Conservation (phyloP, 768 basidiomycete species). For the Clitopilus passeckerianus region DNA sequence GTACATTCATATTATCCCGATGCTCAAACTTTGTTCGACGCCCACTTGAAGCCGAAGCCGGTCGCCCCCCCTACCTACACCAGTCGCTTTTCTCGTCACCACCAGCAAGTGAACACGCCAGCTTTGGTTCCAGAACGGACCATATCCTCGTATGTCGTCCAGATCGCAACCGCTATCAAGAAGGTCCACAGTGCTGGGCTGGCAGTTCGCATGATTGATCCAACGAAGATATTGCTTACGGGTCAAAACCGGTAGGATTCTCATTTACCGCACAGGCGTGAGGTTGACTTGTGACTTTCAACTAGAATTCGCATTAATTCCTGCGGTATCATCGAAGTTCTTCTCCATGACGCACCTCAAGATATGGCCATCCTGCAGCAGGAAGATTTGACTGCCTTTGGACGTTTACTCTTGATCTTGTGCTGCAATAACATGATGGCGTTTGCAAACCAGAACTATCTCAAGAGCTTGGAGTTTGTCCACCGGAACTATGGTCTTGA, state of each 20-base stretch:
- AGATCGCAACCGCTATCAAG: conserved; percentile 85
- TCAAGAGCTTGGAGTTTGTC: conserved; percentile 73
- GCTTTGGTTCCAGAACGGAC: conserved; percentile 66
- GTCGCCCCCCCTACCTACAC: conserved; percentile 12
- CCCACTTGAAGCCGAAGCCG: conserved; percentile 61
- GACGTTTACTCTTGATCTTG: conserved; percentile 75
- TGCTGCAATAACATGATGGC: conserved; percentile 65
- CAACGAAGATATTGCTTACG: conserved; percentile 82
- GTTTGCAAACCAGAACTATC: conserved; percentile 56
- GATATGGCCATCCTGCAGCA: conserved; percentile 64
- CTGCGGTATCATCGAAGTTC: conserved; percentile 83
- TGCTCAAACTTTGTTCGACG: conserved; percentile 75
- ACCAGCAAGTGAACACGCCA: conserved; percentile 16
- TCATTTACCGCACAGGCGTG: background rate
- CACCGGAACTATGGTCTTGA: conserved; percentile 73
- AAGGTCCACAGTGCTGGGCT: conserved; percentile 77
- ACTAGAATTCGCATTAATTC: conserved; percentile 78
- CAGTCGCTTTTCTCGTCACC: conserved; percentile 13
- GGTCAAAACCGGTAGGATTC: conserved; percentile 73
- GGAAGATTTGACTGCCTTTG: conserved; percentile 87
- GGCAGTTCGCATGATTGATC: conserved; percentile 79
- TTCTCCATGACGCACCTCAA: conserved; percentile 68
- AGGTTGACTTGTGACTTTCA: background rate
- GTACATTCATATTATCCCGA: conserved; percentile 88
- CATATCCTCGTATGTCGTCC: conserved; percentile 90